A percentile compares a stretch with the other conserved stretches of the same genome.
Evolutionary conservation across 352 stramenopile species (phyloP).

Genomic region (Globisporangium paroecandrum): DNA sequence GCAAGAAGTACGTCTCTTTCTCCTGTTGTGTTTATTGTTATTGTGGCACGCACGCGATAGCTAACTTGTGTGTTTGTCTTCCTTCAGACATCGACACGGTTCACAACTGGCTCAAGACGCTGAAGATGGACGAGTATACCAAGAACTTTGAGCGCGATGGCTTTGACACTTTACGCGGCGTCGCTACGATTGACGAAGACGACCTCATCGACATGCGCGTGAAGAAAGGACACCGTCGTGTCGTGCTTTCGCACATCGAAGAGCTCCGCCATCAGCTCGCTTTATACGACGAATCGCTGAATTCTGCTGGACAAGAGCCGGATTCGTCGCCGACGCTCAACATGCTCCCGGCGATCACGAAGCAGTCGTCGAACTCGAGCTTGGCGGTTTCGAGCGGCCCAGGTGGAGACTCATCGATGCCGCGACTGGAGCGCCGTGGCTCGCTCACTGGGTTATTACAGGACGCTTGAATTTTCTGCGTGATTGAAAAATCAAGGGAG

Average conservation of each 20-base stretch:
- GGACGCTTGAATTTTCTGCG: slow-evolving; percentile 11
- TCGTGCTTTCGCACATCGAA: slow-evolving; percentile 85
- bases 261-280: slow-evolving; percentile 71
- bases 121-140: slow-evolving; percentile 88
- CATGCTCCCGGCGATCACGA: slow-evolving; percentile 64
- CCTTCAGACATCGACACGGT: slow-evolving; percentile 74
- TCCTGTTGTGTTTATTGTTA: neutral
- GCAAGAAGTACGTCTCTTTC: slow-evolving; percentile 41
- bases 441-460: slow-evolving; percentile 31
- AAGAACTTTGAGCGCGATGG: slow-evolving; percentile 87
- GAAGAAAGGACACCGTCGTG: slow-evolving; percentile 83
- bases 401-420: slow-evolving; percentile 18
- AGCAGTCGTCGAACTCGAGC: slow-evolving; percentile 42
- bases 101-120: slow-evolving; percentile 78
- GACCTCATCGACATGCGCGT: slow-evolving; percentile 87
- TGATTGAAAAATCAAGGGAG: neutral
- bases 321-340: slow-evolving; percentile 72
- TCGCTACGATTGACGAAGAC: slow-evolving; percentile 85
- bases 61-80: neutral
- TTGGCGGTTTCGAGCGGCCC: slow-evolving; percentile 22
- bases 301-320: slow-evolving; percentile 53
- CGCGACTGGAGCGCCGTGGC: slow-evolving; percentile 46
- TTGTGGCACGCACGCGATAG: neutral
- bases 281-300: slow-evolving; percentile 55
- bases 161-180: slow-evolving; percentile 81